These are phyloP conservation scores for Tetracladium setigerum DNA, from an alignment of 495 filamentous ascomycete species.

Conservation along the genomic window DNA sequence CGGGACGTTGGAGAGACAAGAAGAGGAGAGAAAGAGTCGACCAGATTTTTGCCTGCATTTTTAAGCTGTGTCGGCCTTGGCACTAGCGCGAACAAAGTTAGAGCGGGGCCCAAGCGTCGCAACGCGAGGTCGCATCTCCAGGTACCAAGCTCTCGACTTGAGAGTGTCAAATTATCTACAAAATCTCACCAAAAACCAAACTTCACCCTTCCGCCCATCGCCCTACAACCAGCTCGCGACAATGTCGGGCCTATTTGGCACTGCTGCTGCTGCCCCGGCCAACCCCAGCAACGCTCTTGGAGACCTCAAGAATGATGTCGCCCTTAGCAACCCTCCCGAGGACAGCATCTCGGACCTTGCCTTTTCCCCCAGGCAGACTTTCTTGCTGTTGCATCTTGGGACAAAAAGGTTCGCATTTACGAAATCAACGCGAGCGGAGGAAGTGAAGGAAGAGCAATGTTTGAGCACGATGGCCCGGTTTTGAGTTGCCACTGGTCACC, in stretches of 20 bases:
- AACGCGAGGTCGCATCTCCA: background rate
- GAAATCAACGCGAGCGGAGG: slow-evolving; percentile 65
- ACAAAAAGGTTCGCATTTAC: slow-evolving; percentile 90
- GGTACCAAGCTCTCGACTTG: background rate
- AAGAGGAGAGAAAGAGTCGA: slow-evolving; percentile 12
- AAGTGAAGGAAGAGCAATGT: slow-evolving; percentile 69
- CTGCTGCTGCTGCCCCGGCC: slow-evolving; percentile 23
- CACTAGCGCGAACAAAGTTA: background rate
- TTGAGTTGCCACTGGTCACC: slow-evolving; percentile 76
- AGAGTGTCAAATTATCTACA: background rate
- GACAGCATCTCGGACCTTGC: slow-evolving; percentile 80
- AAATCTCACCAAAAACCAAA: background rate
- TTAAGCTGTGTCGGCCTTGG: background rate
- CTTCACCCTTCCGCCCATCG: no score
- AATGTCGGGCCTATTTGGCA: slow-evolving; percentile 67
- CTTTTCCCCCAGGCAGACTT: slow-evolving; percentile 73
- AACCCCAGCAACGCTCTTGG: slow-evolving; percentile 64
- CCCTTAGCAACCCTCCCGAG: slow-evolving; percentile 65
- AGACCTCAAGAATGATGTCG: slow-evolving; percentile 83
- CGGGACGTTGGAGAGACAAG: slow-evolving; percentile 58
- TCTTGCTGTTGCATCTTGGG: slow-evolving; percentile 84
- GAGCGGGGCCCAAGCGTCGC: background rate
- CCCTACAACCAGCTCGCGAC: background rate
- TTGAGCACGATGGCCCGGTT: slow-evolving; percentile 70
- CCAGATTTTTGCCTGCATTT: slow-evolving; percentile 21